Percentiles rank a stretch among this genome's conserved stretches.
phyloP scores from a whole-genome alignment of 164 flowering plant genomes.

The Vitis amurensis region DNA sequence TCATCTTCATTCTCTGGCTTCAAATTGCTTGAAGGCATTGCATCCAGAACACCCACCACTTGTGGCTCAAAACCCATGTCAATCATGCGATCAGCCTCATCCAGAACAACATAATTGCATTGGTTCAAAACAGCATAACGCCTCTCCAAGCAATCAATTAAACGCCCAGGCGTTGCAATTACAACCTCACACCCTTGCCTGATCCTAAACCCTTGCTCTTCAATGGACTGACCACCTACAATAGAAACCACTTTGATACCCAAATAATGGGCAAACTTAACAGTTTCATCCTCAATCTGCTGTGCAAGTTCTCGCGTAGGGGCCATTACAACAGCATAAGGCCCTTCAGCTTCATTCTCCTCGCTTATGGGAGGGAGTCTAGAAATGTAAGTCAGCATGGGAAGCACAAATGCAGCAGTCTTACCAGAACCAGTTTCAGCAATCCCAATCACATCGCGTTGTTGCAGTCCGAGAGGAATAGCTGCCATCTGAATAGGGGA shows the following conservation, averaged over 20 bases:
- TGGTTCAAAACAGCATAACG: slow-evolving; percentile 78
- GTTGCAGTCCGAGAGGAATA: slow-evolving; percentile 83
- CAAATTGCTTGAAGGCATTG: slow-evolving; percentile 90
- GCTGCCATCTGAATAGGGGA: slow-evolving; percentile 97
- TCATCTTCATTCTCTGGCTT: slow-evolving; percentile 96
- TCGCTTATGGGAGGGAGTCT: slow-evolving; percentile 76
- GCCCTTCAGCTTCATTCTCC: slow-evolving; percentile 88
- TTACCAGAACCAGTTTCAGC: slow-evolving; percentile 97
- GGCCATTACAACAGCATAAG: slow-evolving; percentile 92
- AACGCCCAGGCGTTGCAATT: slow-evolving; percentile 89
- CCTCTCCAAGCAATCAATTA: slow-evolving; percentile 78
- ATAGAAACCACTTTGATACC: slow-evolving; percentile 81
- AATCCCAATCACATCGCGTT: slow-evolving; percentile 87
- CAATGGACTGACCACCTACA: slow-evolving; percentile 92
- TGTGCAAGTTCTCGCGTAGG: slow-evolving; percentile 94
- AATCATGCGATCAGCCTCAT: slow-evolving; percentile 95
- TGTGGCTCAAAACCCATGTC: slow-evolving; percentile 97
- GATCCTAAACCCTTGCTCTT: slow-evolving; percentile 81
- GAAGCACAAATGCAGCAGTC: slow-evolving; percentile 92
- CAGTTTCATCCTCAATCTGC: slow-evolving; percentile 91
- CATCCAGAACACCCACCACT: slow-evolving; percentile 83
- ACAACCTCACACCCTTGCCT: slow-evolving; percentile 89
- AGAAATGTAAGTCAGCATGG: slow-evolving; percentile 81
- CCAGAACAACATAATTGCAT: slow-evolving; percentile 89
- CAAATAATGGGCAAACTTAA: slow-evolving; percentile 78